phyloP scores from a whole-genome alignment of 768 basidiomycete species.

The Calocera cornea region DNA sequence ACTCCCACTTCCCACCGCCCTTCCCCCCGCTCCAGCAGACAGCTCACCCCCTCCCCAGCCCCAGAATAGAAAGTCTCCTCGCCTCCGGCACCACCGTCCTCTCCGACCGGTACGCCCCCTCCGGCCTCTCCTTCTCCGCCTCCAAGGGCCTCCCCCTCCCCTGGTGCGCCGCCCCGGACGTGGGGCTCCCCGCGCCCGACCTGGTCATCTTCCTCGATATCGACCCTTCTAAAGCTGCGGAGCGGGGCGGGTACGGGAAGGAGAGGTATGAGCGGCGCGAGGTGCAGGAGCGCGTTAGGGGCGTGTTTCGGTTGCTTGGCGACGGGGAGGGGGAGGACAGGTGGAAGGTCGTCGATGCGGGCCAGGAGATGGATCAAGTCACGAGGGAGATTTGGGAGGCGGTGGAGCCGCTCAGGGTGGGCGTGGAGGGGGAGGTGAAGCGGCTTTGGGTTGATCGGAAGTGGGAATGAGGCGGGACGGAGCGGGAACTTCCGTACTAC shows the following conservation, averaged over 20 bases:
- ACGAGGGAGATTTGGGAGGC: constrained; percentile 41
- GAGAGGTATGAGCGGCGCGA: constrained; percentile 79
- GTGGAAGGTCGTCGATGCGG: constrained; percentile 53
- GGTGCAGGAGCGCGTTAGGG: constrained; percentile 52
- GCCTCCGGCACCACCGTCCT: constrained; percentile 55
- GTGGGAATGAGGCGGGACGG: too few species aligned
- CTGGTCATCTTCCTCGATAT: constrained; percentile 78
- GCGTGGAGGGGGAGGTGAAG: constrained; percentile 31
- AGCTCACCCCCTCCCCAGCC: constrained; percentile 26
- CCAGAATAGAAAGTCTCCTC: constrained; percentile 48
- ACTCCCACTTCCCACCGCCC: background rate
- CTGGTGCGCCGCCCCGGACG: constrained; percentile 80
- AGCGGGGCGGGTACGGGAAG: constrained; percentile 67
- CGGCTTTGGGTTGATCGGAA: constrained; percentile 35
- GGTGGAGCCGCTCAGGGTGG: constrained; percentile 33
- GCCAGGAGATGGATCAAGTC: constrained; percentile 36
- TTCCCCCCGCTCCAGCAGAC: background rate
- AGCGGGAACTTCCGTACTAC: background rate
- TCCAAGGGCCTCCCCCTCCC: constrained; percentile 49
- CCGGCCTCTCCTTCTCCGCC: constrained; percentile 71
- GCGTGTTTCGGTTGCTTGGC: constrained; percentile 44
- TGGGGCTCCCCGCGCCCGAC: constrained; percentile 81
- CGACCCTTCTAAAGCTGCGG: constrained; percentile 48
- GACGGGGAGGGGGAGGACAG: constrained; percentile 33
- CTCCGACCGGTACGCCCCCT: constrained; percentile 93